Conservation (phyloP, 352 stramenopile genomes). For the Phytophthora vignae region DNA sequence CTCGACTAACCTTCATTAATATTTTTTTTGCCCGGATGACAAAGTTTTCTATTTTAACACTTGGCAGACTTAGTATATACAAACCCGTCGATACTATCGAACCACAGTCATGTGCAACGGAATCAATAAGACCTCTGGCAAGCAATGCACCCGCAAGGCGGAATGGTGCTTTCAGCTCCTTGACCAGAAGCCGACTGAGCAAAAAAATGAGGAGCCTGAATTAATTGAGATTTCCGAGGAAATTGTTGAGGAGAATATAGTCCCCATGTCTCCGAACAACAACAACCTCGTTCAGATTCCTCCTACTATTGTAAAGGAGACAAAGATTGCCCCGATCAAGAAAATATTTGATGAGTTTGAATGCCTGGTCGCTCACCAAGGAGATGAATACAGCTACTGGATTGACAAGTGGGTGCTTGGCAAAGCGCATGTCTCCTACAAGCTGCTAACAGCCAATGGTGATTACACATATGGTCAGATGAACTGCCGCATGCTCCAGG, state of each 20-base stretch:
- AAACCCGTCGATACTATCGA: no score
- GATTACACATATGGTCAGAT: no score
- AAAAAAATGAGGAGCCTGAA: not conserved
- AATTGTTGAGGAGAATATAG: constrained; percentile 6
- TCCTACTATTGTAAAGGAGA: not conserved
- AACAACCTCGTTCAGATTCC: not conserved
- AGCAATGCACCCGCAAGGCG: not conserved
- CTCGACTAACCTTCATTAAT: no score
- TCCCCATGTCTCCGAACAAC: constrained; percentile 2
- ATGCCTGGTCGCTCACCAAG: not conserved
- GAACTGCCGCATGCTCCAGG: no score
- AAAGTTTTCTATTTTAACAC: no score
- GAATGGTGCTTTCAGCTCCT: not conserved
- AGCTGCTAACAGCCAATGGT: no score
- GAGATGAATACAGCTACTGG: not conserved
- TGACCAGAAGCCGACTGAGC: not conserved
- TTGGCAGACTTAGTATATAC: no score
- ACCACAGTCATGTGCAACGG: not conserved
- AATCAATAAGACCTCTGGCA: not conserved
- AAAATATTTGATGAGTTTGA: not conserved
- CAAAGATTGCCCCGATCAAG: not conserved
- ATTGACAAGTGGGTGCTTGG: no score
- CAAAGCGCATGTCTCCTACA: not conserved
- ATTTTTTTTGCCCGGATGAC: no score
- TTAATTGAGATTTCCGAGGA: not conserved